A percentile compares a stretch with the other conserved stretches of the same genome.
These are phyloP conservation scores for Boletus pseudopeckii DNA, from an alignment of 768 basidiomycete species.

Conservation along the genomic window DNA sequence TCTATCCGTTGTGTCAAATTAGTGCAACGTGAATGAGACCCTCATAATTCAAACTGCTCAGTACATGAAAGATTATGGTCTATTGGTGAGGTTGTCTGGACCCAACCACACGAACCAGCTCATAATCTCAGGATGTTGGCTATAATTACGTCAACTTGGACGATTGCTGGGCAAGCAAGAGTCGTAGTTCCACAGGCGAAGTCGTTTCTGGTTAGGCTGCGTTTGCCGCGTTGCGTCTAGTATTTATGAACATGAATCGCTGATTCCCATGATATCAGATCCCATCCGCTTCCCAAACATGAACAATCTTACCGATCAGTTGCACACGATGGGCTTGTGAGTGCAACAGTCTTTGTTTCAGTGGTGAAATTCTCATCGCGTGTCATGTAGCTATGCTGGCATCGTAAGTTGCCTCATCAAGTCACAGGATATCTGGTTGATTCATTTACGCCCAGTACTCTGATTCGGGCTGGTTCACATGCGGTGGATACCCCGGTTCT, in stretches of 20 bases:
- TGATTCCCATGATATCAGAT: conserved; percentile 32
- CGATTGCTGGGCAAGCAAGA: conserved; percentile 60
- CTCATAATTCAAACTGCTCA: conserved; percentile 48
- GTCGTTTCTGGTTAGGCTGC: conserved; percentile 48
- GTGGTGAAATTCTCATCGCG: conserved; percentile 1
- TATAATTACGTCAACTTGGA: conserved; percentile 61
- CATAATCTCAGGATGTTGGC: conserved; percentile 44
- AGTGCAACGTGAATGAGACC: conserved; percentile 59
- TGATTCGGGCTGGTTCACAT: conserved; percentile 68
- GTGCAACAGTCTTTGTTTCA: conserved; percentile 14
- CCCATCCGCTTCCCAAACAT: conserved; percentile 53
- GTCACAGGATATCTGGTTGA: neutral
- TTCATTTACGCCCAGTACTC: conserved; percentile 43
- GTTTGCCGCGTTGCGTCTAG: neutral
- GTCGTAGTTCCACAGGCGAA: conserved; percentile 48
- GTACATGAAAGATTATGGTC: conserved; percentile 50
- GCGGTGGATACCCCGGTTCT: conserved; percentile 57
- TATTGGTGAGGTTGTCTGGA: conserved; percentile 35
- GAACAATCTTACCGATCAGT: conserved; percentile 48
- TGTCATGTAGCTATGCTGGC: conserved; percentile 46
- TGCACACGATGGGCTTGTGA: conserved; percentile 57
- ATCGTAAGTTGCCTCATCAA: conserved; percentile 41
- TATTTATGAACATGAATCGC: neutral
- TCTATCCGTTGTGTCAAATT: neutral
- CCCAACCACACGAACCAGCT: neutral